Conservation (phyloP, 106 monocot genomes). For the Dioscorea alata region DNA sequence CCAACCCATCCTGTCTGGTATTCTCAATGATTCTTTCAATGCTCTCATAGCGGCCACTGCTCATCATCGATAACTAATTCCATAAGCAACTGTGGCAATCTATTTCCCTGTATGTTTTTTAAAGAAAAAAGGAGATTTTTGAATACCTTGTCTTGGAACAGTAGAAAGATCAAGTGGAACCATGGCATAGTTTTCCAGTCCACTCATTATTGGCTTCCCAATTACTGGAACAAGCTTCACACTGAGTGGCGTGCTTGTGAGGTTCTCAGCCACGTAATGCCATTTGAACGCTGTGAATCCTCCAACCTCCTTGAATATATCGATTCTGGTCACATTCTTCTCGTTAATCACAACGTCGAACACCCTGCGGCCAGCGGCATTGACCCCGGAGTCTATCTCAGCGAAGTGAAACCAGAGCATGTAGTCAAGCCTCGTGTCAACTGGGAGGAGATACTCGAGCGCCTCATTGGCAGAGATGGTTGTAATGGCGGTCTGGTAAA, state of each 20-base stretch:
- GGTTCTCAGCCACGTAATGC: slow-evolving; percentile 60
- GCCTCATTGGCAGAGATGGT: slow-evolving; percentile 18
- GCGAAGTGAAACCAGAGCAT: slow-evolving; percentile 82
- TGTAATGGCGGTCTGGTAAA: slow-evolving; percentile 58
- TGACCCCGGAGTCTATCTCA: slow-evolving; percentile 54
- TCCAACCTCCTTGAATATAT: slow-evolving; percentile 77
- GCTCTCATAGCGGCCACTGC: slow-evolving; percentile 75
- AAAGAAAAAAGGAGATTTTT: no score
- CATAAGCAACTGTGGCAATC: no score
- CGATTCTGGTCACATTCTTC: slow-evolving; percentile 54
- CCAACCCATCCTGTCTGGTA: slow-evolving; percentile 98
- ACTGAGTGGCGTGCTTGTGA: slow-evolving; percentile 50
- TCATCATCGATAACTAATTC: slow-evolving; percentile 1
- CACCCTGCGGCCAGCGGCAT: slow-evolving; percentile 54
- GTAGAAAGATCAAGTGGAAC: slow-evolving; percentile 68
- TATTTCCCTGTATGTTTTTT: no score
- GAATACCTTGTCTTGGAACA: slow-evolving; percentile 62
- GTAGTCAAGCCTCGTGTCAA: slow-evolving; percentile 55
- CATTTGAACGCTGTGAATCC: slow-evolving; percentile 74
- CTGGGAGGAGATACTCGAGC: slow-evolving; percentile 50
- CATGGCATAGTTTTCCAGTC: slow-evolving; percentile 95
- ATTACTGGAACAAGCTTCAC: slow-evolving; percentile 72
- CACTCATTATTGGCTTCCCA: slow-evolving; percentile 67
- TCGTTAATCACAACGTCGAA: slow-evolving; percentile 62
- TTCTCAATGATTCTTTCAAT: slow-evolving; percentile 70